Conservation (phyloP, 2,329 filamentous ascomycete genomes). For the Ramularia endophylla region DNA sequence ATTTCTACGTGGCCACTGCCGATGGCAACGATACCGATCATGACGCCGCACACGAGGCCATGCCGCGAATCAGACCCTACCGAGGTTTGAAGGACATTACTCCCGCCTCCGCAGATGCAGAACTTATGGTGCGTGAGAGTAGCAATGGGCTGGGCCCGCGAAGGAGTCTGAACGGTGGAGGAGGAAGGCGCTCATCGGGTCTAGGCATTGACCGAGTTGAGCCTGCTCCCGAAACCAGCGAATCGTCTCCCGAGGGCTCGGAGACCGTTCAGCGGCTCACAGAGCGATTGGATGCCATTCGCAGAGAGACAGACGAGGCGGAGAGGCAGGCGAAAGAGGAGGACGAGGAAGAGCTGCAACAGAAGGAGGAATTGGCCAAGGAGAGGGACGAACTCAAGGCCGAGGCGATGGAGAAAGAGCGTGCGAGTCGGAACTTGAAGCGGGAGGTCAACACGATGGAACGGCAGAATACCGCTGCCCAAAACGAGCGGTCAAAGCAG, state of each 20-base stretch:
- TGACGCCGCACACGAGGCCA: constrained; percentile 44
- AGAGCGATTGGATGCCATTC: constrained; percentile 69
- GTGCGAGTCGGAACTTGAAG: constrained; percentile 77
- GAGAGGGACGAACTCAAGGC: constrained; percentile 76
- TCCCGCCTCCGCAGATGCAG: constrained; percentile 59
- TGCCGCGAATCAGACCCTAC: constrained; percentile 48
- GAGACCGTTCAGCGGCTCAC: constrained; percentile 72
- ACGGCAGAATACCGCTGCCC: constrained; percentile 71
- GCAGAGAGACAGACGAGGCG: constrained; percentile 77
- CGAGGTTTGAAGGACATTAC: constrained; percentile 42
- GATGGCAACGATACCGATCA: constrained; percentile 26
- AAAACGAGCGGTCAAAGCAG: constrained; percentile 71
- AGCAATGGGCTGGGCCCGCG: constrained; percentile 50
- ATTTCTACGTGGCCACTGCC: constrained; percentile 34
- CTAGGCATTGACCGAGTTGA: constrained; percentile 26
- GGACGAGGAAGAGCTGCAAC: constrained; percentile 45
- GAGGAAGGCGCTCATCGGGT: constrained; percentile 62
- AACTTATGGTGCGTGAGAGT: constrained; percentile 60
- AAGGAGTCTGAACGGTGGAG: constrained; percentile 58
- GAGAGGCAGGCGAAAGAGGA: constrained; percentile 61
- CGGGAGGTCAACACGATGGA: constrained; percentile 75
- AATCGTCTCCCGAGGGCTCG: constrained; percentile 51
- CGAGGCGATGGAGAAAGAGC: constrained; percentile 81
- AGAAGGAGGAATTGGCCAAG: constrained; percentile 52
- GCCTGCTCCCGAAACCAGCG: constrained; percentile 34